phyloP scores from a whole-genome alignment of 2,329 filamentous ascomycete species.

The Berkeleyomyces basicola region DNA sequence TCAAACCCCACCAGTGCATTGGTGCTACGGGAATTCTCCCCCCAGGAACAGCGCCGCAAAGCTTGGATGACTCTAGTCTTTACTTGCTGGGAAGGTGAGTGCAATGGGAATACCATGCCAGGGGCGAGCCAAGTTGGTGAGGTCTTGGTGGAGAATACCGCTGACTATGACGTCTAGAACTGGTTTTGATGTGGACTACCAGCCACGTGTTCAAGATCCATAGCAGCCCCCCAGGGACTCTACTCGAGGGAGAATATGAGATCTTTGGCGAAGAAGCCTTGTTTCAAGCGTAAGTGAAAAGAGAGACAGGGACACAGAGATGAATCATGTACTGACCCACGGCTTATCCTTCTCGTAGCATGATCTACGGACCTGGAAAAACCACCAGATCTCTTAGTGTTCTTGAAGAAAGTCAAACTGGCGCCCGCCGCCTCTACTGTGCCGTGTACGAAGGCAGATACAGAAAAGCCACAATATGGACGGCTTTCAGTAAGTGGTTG shows the following conservation, averaged over 20 bases:
- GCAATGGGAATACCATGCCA: neutral
- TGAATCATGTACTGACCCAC: neutral
- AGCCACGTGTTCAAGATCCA: conserved; percentile 31
- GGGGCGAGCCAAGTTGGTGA: neutral
- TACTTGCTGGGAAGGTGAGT: neutral
- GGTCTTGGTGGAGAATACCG: neutral
- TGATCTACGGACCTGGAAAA: conserved; percentile 38
- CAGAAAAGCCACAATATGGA: conserved; percentile 27
- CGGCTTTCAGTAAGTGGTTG: conserved; percentile 37
- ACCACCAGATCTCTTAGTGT: conserved; percentile 35
- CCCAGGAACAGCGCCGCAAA: neutral
- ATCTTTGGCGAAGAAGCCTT: conserved; percentile 33
- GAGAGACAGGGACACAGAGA: neutral
- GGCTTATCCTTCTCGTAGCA: conserved; percentile 21
- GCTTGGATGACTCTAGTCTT: neutral
- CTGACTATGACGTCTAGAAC: neutral
- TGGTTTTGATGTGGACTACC: conserved; percentile 18
- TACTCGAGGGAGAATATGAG: conserved; percentile 18
- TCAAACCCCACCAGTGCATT: neutral
- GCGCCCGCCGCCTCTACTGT: conserved; percentile 36
- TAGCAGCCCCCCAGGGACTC: conserved; percentile 21
- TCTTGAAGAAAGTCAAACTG: conserved; percentile 32
- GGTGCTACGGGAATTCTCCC: neutral
- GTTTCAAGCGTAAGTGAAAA: conserved; percentile 30
- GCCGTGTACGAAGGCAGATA: conserved; percentile 25